phyloP scores from a whole-genome alignment of 176 grass and related monocot species.

The Cenchrus fungigraminus region DNA sequence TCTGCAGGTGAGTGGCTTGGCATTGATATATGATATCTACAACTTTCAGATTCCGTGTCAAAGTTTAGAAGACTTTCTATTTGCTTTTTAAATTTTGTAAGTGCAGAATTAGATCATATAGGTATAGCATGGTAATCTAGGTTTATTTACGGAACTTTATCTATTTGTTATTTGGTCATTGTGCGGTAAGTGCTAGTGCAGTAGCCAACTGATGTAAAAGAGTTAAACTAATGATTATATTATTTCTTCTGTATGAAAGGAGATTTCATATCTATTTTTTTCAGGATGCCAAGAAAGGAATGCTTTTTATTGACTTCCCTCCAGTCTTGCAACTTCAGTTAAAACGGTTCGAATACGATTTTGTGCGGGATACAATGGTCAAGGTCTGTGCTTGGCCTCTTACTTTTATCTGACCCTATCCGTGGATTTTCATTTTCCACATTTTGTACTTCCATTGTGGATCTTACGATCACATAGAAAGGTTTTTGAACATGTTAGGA shows the following conservation, averaged over 20 bases:
- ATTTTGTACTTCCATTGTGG: constrained; percentile 7
- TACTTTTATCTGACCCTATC: constrained; percentile 20
- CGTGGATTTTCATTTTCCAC: background rate
- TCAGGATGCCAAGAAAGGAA: constrained; percentile 84
- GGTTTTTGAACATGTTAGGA: constrained; percentile 18
- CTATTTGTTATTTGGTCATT: background rate
- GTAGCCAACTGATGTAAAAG: background rate
- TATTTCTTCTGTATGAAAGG: constrained; percentile 15
- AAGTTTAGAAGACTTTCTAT: background rate
- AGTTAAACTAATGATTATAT: background rate
- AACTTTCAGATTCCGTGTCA: background rate
- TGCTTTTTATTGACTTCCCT: constrained; percentile 79
- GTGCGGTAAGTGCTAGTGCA: constrained; percentile 10
- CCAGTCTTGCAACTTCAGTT: constrained; percentile 80
- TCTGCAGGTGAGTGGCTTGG: constrained; percentile 55
- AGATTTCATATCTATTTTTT: constrained; percentile 44
- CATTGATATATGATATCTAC: background rate
- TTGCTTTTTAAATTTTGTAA: background rate
- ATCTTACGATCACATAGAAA: constrained; percentile 16
- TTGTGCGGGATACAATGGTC: constrained; percentile 67
- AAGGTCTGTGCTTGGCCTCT: constrained; percentile 54
- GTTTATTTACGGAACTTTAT: background rate
- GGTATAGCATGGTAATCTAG: constrained; percentile 24
- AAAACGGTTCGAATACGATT: constrained; percentile 82
- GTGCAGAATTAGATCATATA: constrained; percentile 5